A percentile compares a stretch with the other conserved stretches of the same genome.
These are phyloP conservation scores for Exophiala aquamarina DNA, from an alignment of 2,329 filamentous ascomycete genomes.

Conservation along the genomic window DNA sequence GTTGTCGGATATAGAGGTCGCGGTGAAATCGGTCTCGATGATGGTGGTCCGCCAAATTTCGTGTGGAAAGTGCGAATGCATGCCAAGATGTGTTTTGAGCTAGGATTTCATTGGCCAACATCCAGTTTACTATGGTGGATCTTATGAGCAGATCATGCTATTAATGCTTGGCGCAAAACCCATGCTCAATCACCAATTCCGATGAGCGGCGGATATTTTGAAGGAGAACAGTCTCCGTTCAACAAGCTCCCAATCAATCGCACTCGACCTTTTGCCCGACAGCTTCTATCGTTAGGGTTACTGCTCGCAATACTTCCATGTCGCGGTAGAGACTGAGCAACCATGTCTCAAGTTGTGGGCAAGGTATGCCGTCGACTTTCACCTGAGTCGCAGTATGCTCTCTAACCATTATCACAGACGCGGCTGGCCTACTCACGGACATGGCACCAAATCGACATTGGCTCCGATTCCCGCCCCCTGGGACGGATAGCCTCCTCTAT, in stretches of 20 bases:
- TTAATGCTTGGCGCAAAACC: too few species aligned
- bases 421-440: conserved; percentile 92
- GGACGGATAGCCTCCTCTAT: conserved; percentile 48
- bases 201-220: too few species aligned
- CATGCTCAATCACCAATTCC: too few species aligned
- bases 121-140: too few species aligned
- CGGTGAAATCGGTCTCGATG: conserved; percentile 3
- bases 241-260: too few species aligned
- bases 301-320: not conserved
- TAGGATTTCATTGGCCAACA: too few species aligned
- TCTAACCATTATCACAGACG: conserved; percentile 58
- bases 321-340: conserved; percentile 13
- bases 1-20: conserved; percentile 6
- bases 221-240: too few species aligned
- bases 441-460: conserved; percentile 87
- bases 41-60: conserved; percentile 1
- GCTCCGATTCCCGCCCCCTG: conserved; percentile 51
- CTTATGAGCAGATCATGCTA: too few species aligned
- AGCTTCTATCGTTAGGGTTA: too few species aligned
- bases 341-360: conserved; percentile 47
- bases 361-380: conserved; percentile 34
- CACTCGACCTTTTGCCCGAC: too few species aligned
- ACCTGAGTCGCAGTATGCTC: not conserved
- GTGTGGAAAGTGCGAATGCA: not conserved
- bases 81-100: not conserved